A percentile compares a stretch with the other conserved stretches of the same genome.
Evolutionary conservation across 495 filamentous ascomycete species (phyloP).

Genomic region (Amphirosellinia nigrospora): DNA sequence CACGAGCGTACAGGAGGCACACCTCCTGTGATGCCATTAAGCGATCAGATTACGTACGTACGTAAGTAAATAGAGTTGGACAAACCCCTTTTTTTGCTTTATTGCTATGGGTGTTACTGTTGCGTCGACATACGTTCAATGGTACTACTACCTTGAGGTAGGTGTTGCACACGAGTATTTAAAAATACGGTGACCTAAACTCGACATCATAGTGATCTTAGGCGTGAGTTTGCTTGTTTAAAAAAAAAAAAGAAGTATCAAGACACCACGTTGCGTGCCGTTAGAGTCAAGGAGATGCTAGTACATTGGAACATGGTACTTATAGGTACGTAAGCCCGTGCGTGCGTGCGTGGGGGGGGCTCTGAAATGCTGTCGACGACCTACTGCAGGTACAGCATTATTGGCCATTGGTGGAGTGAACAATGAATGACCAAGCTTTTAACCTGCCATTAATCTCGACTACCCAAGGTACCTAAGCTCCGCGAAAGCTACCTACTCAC

Average conservation of each 20-base stretch:
- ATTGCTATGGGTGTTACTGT: not conserved
- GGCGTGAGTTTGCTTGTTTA: not conserved
- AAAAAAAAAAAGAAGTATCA: too few relatives aligned
- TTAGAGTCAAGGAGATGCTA: not conserved
- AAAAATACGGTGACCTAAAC: not conserved
- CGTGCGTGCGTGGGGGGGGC: not conserved
- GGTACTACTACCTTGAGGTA: not conserved
- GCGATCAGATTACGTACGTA: not conserved
- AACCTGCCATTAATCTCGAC: slow-evolving; percentile 7
- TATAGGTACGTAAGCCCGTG: not conserved
- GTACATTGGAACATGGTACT: not conserved
- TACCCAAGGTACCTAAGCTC: too few relatives aligned
- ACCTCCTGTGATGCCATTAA: not conserved
- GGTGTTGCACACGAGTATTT: not conserved
- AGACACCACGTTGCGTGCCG: not conserved
- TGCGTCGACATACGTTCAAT: not conserved
- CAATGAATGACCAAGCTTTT: not conserved
- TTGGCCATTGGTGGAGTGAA: slow-evolving; percentile 8
- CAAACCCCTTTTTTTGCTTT: not conserved
- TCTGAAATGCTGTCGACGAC: not conserved
- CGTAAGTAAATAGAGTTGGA: not conserved
- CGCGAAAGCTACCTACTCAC: not conserved
- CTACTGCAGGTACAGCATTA: not conserved
- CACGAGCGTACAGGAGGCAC: not conserved
- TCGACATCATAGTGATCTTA: not conserved